Percentiles rank a stretch among this genome's conserved stretches.
These are phyloP conservation scores for Stephanodiscus triporus DNA, from an alignment of 108 stramenopile species.

Conservation along the genomic window DNA sequence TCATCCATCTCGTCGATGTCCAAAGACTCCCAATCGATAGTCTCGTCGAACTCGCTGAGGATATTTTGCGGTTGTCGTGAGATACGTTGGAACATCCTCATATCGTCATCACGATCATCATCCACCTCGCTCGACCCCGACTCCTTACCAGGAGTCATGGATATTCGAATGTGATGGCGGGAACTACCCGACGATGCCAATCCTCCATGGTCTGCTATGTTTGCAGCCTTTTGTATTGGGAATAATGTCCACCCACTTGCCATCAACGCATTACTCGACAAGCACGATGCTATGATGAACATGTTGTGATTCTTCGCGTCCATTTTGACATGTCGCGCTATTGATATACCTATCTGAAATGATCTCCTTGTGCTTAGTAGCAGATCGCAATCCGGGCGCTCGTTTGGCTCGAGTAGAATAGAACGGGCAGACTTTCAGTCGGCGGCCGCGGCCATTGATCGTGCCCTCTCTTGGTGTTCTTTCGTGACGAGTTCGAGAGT, in stretches of 20 bases:
- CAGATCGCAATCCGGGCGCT: too few species aligned
- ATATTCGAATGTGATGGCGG: slow-evolving; percentile 3
- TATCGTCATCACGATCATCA: background rate
- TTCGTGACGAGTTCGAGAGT: too few species aligned
- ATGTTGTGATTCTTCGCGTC: background rate
- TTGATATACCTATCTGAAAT: too few species aligned
- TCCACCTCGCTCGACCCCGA: slow-evolving; percentile 1
- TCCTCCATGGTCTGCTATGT: background rate
- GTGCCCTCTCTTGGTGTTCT: too few species aligned
- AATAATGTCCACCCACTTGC: background rate
- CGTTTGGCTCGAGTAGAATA: too few species aligned
- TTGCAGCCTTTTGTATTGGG: background rate
- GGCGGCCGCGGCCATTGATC: too few species aligned
- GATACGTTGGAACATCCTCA: background rate
- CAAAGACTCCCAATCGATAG: slow-evolving; percentile 33
- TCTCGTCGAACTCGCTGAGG: slow-evolving; percentile 17
- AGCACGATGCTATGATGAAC: background rate
- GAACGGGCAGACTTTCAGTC: too few species aligned
- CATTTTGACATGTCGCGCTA: background rate
- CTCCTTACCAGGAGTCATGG: slow-evolving; percentile 10
- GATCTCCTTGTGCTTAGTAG: too few species aligned
- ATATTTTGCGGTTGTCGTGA: background rate
- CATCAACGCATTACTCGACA: background rate
- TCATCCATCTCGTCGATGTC: slow-evolving; percentile 45
- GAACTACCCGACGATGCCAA: background rate